Conservation (phyloP, 2,329 filamentous ascomycete genomes). For the Aspergillus transmontanensis region DNA sequence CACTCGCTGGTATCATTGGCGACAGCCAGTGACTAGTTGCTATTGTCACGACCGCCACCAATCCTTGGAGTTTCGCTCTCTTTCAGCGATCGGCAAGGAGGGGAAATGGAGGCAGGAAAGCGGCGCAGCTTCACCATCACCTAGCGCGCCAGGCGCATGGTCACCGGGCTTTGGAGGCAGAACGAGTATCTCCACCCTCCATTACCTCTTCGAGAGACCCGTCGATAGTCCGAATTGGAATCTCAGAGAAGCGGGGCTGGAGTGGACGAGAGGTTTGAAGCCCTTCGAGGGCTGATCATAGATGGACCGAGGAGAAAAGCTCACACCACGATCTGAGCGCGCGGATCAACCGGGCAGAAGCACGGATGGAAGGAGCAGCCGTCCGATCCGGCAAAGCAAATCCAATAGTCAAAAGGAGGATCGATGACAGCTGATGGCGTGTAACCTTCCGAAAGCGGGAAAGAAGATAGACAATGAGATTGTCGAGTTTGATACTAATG, state of each 20-base stretch:
- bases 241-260: not conserved
- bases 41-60: not conserved
- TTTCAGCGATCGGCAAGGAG: not conserved
- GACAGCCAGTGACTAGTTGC: not conserved
- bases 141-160: not conserved
- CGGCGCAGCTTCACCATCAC: not conserved
- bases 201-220: not conserved
- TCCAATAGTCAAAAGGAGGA: not conserved
- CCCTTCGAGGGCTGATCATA: not conserved
- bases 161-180: not conserved
- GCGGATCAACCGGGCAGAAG: not conserved
- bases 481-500: not conserved
- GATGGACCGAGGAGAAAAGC: not conserved
- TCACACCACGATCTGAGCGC: not conserved
- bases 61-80: not conserved
- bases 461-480: constrained; percentile 1
- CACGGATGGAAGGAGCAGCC: not conserved
- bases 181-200: not conserved
- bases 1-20: not conserved
- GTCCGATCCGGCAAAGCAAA: constrained; percentile 1
- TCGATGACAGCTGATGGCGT: constrained; percentile 13
- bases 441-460: constrained; percentile 13
- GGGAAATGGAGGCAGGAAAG: not conserved
- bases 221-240: not conserved
- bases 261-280: not conserved